Conservation (phyloP, 768 basidiomycete genomes). For the Tylopilus sp. region DNA sequence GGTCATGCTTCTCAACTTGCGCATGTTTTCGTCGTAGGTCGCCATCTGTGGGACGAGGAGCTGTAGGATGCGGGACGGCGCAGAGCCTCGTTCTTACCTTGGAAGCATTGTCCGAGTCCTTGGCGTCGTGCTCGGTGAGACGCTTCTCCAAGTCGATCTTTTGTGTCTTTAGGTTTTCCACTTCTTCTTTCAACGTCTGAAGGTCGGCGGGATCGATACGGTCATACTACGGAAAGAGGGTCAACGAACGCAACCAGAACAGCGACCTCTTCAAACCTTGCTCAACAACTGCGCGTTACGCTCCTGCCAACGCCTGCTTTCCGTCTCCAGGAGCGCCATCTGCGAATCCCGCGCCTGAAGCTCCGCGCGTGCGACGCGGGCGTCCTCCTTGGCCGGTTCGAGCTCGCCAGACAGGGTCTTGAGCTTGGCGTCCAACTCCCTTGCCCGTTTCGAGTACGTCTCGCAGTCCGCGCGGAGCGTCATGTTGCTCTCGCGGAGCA, state of each 20-base stretch:
- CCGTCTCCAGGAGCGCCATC: constrained; percentile 66
- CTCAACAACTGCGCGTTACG: constrained; percentile 75
- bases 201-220: constrained; percentile 86
- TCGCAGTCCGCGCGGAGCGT: constrained; percentile 79
- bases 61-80: neutral
- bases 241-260: neutral
- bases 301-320: constrained; percentile 80
- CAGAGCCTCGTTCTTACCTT: constrained; percentile 27
- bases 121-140: constrained; percentile 30
- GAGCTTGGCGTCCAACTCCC: constrained; percentile 64
- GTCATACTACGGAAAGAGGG: constrained; percentile 56
- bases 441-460: constrained; percentile 61
- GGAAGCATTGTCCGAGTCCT: constrained; percentile 25
- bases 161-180: constrained; percentile 48
- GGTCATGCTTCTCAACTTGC: constrained; percentile 30
- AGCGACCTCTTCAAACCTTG: constrained; percentile 73
- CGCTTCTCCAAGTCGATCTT: constrained; percentile 35
- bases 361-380: constrained; percentile 65
- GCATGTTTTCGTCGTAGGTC: constrained; percentile 42
- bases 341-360: constrained; percentile 67
- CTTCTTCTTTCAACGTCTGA: constrained; percentile 73
- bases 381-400: constrained; percentile 72
- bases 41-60: constrained; percentile 32
- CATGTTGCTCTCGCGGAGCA: constrained; percentile 84
- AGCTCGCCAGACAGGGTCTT: constrained; percentile 57